Base-by-base conservation (phyloP, 208 protist species). In the Borovskyia barvae region DNA sequence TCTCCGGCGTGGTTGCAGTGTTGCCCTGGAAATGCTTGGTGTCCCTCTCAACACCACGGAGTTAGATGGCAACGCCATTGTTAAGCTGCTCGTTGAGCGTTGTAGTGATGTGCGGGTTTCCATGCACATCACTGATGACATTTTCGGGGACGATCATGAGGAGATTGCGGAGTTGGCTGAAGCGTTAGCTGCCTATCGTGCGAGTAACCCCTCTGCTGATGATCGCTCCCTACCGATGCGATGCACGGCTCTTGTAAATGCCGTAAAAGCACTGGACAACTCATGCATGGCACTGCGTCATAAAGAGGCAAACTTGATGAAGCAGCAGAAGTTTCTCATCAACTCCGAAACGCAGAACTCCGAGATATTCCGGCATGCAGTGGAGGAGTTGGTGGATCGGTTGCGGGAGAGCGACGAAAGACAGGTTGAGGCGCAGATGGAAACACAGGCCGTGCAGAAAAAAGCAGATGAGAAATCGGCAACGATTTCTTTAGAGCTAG, bases 271-370 rank as follows among this genome's bases (percentile, higher is more conserved):
- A 7, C 39, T 75, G 9, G 46, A 53, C 11, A 54, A 72, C 42
- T 14, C 67, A 11, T 72, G 68, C 33, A 49, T 56, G 36, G 26
- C 49, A 17, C 29, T 87, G 46, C 24, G n/a, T 22, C 33, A 65
- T 2, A 39, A 46, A 2, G 55, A 54, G 19, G 32, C 41, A 3
- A 72, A 76, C 48, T 57, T 63, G 36, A 39, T 41, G 5, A 66
- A 64, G 25, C 61, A 66, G 40, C 73, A 75, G 56, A 50, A 57
- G 26, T 80, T 80, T 47, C 58, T 80, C 9, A 59, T 80, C n/a
- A 24, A 80, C 19, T 53, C 68, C 19, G 59, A 64, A 32, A 19
- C 36, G 9, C 52, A 59, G 7, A 67, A 80, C 42, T 66, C 60
- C 29, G 46, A 64, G 12, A 62, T 65, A 46, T 57, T 85, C 5